Percentiles rank a stretch among this genome's conserved stretches.
These are phyloP conservation scores for Neophaeococcomyces mojaviensis DNA, from an alignment of 2,329 filamentous ascomycete genomes.

Conservation along the genomic window DNA sequence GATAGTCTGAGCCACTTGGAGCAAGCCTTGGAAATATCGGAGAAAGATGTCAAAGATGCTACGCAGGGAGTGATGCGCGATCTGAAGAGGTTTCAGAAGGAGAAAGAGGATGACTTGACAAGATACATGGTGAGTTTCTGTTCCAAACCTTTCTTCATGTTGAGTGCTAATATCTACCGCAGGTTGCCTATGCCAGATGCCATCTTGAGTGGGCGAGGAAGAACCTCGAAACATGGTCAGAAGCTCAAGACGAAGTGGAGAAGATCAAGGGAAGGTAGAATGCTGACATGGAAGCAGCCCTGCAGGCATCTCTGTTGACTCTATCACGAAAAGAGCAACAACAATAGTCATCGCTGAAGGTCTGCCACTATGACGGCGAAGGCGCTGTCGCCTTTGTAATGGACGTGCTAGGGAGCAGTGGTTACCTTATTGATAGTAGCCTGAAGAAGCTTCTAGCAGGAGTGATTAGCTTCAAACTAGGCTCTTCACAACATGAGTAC, in stretches of 20 bases:
- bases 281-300: not conserved
- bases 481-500: no score
- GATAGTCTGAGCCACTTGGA: constrained; percentile 78
- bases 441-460: no score
- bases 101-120: constrained; percentile 90
- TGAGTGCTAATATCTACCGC: constrained; percentile 2
- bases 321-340: not conserved
- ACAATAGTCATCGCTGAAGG: no score
- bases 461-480: no score
- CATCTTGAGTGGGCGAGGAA: constrained; percentile 93
- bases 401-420: no score
- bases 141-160: not conserved
- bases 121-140: constrained; percentile 78
- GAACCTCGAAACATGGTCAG: constrained; percentile 85
- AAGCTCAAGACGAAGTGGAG: constrained; percentile 75
- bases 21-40: constrained; percentile 79
- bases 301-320: not conserved
- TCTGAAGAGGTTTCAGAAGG: constrained; percentile 81
- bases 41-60: constrained; percentile 87
- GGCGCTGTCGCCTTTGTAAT: no score
- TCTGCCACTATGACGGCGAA: no score
- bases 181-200: constrained; percentile 87
- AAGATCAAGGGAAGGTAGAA: constrained; percentile 56
- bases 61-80: constrained; percentile 83
- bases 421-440: no score